Percentiles rank a stretch among this genome's conserved stretches.
Evolutionary conservation across 228 moss, liverwort and hornwort species (phyloP).

Genomic region (Sphagnum magellanicum): DNA sequence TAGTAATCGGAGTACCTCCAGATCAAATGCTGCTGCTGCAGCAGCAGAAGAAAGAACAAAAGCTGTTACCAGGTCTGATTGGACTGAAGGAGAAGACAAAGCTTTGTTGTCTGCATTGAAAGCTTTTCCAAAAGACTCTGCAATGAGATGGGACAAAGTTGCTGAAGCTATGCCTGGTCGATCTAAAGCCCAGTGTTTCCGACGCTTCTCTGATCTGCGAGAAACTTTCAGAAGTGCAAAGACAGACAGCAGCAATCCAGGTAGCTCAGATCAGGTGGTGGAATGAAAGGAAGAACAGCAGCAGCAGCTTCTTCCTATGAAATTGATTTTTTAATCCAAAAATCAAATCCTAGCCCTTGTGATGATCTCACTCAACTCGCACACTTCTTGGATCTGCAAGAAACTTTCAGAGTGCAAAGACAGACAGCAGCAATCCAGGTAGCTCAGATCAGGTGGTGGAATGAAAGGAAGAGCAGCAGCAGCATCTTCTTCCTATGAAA

Average conservation of each 20-base stretch:
- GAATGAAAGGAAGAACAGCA: too few relatives aligned
- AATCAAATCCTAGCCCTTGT: too few relatives aligned
- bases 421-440: too few relatives aligned
- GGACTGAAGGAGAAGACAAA: constrained; percentile 66
- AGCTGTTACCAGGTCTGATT: constrained; percentile 19
- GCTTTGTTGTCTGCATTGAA: constrained; percentile 66
- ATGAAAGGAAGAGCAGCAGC: too few relatives aligned
- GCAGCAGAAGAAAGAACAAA: not conserved
- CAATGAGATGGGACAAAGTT: constrained; percentile 85
- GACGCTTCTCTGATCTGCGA: constrained; percentile 64
- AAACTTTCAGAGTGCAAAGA: not conserved
- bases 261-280: too few relatives aligned
- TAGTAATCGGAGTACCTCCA: not conserved
- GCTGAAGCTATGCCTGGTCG: constrained; percentile 48
- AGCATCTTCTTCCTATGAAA: too few relatives aligned
- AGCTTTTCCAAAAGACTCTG: constrained; percentile 70
- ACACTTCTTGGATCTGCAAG: too few relatives aligned
- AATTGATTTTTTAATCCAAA: too few relatives aligned
- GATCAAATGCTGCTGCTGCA: not conserved
- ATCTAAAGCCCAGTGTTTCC: constrained; percentile 80
- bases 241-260: too few relatives aligned
- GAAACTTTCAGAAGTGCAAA: constrained; percentile 12
- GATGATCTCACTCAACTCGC: too few relatives aligned
- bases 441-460: too few relatives aligned
- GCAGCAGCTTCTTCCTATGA: too few relatives aligned